phyloP scores from a whole-genome alignment of 371 early-diverging fungal species.

The Mucor plumbeus region DNA sequence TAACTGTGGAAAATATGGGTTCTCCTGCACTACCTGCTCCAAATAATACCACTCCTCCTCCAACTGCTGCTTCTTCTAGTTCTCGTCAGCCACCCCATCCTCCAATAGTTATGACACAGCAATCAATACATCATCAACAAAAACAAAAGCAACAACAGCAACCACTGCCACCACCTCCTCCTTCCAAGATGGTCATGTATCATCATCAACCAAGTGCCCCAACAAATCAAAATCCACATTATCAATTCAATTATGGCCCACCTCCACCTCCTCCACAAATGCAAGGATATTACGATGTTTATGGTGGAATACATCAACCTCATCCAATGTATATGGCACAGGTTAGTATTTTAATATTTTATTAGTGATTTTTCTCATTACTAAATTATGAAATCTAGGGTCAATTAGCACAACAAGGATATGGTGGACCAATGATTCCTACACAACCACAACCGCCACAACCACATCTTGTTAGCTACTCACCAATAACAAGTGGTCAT shows the following conservation, averaged over 20 bases:
- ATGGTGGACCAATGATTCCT: slow-evolving; percentile 9
- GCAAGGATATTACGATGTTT: slow-evolving; percentile 21
- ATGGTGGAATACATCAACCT: slow-evolving; percentile 14
- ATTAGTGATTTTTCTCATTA: neutral
- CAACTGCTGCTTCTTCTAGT: too few relatives aligned
- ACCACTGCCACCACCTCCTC: slow-evolving; percentile 3
- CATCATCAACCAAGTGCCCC: slow-evolving; percentile 1
- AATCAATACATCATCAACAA: slow-evolving; percentile 1
- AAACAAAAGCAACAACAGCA: neutral
- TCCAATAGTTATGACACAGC: slow-evolving; percentile 12
- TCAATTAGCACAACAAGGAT: slow-evolving; percentile 6
- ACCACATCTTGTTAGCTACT: neutral
- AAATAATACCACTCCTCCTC: neutral
- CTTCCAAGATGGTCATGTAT: slow-evolving; percentile 14
- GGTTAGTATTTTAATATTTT: slow-evolving; percentile 17
- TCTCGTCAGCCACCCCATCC: neutral
- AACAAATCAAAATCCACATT: neutral
- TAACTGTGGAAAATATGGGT: neutral
- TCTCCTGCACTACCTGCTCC: neutral
- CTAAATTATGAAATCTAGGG: neutral
- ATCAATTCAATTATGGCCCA: slow-evolving; percentile 12
- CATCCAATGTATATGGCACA: slow-evolving; percentile 46
- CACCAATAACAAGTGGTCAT: neutral
- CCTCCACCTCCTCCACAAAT: slow-evolving; percentile 11
- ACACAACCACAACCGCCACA: neutral